Conservation (phyloP, 345 rosid genomes). For the Eucalyptus paniculata region DNA sequence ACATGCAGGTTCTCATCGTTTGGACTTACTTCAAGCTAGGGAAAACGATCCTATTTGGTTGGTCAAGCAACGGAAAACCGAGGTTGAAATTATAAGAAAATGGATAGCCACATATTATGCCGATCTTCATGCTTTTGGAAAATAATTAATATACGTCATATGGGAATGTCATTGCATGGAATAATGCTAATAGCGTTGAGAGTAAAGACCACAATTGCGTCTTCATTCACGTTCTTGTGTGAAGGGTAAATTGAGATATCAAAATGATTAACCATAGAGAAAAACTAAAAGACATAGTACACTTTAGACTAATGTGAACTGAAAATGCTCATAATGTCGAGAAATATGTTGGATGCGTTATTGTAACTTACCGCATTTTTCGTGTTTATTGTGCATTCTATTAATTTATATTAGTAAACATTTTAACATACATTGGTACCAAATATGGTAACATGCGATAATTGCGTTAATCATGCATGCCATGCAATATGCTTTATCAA, state of each 20-base stretch:
- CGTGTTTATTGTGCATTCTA: not conserved
- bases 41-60: conserved; percentile 13
- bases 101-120: conserved; percentile 8
- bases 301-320: not conserved
- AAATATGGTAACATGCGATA: not conserved
- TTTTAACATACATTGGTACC: not conserved
- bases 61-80: conserved; percentile 7
- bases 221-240: not conserved
- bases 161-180: not conserved
- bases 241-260: not conserved
- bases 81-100: not conserved
- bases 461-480: not conserved
- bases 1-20: conserved; percentile 12
- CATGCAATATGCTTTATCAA: not conserved
- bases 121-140: not conserved
- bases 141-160: not conserved
- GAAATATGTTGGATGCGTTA: too few species aligned
- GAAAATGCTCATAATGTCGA: too few species aligned
- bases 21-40: not conserved
- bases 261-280: not conserved
- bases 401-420: not conserved
- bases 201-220: not conserved
- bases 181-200: not conserved
- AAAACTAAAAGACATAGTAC: not conserved
- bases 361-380: not conserved